phyloP scores from a whole-genome alignment of 345 rosid species.

The Bretschneidera sinensis region DNA sequence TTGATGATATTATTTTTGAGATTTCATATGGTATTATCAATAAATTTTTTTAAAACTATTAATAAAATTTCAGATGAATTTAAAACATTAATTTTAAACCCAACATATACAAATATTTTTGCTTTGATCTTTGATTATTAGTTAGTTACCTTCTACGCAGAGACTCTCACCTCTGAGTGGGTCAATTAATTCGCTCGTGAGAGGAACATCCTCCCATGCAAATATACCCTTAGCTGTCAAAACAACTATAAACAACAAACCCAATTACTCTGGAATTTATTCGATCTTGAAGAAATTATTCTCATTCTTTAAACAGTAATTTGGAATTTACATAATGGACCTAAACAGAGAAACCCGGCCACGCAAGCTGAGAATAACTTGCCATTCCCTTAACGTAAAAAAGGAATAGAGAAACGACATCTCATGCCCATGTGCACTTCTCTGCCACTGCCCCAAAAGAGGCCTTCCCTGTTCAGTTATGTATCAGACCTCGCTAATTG shows the following conservation, averaged over 20 bases:
- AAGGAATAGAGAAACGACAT: slow-evolving; percentile 35
- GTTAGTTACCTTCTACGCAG: no score
- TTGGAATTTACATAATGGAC: slow-evolving; percentile 39
- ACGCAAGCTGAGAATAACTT: slow-evolving; percentile 28
- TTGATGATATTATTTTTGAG: no score
- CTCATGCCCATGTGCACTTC: slow-evolving; percentile 50
- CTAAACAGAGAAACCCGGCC: slow-evolving; percentile 20
- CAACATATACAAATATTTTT: no score
- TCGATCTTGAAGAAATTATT: slow-evolving; percentile 24
- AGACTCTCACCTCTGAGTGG: no score
- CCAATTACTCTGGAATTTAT: slow-evolving; percentile 28
- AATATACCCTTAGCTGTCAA: slow-evolving; percentile 38
- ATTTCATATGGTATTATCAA: no score
- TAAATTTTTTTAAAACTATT: no score
- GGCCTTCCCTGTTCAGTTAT: neutral
- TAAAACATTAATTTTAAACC: no score
- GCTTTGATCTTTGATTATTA: no score
- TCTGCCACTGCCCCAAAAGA: slow-evolving; percentile 21
- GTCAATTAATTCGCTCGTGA: no score
- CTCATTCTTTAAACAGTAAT: slow-evolving; percentile 28
- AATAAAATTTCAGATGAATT: no score
- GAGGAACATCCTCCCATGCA: slow-evolving; percentile 37
- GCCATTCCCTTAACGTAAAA: slow-evolving; percentile 19
- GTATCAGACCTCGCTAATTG: neutral
- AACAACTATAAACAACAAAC: slow-evolving; percentile 24